Conservation (phyloP, 805 yeast species). For the Candida boleticola region DNA sequence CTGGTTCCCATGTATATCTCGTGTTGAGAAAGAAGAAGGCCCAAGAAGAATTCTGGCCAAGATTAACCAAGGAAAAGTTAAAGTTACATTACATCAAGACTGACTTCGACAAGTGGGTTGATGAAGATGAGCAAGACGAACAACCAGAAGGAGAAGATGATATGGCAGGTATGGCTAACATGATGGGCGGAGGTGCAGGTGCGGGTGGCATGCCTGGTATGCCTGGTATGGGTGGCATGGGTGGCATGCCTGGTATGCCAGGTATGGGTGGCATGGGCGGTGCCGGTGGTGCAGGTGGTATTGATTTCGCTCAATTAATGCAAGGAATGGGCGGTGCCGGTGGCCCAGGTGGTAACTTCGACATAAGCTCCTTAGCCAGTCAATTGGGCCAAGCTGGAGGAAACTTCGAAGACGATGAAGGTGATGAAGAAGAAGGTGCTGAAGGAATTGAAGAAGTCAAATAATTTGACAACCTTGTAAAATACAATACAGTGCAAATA, state of each 20-base stretch:
- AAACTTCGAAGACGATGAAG: conserved; percentile 19
- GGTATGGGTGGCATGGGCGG: conserved; percentile 36
- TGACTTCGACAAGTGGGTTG: conserved; percentile 97
- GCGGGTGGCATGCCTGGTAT: conserved; percentile 27
- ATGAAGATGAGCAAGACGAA: conserved; percentile 95
- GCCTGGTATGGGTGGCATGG: conserved; percentile 30
- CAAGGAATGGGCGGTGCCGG: conserved; percentile 26
- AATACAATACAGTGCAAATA: background rate
- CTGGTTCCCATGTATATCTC: conserved; percentile 62
- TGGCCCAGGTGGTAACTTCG: conserved; percentile 39
- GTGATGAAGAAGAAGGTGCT: conserved; percentile 18
- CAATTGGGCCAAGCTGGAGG: conserved; percentile 42
- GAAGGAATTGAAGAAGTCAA: conserved; percentile 14
- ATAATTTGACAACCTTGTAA: background rate
- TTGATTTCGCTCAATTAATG: conserved; percentile 27
- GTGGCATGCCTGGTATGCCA: conserved; percentile 33
- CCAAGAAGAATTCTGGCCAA: conserved; percentile 88
- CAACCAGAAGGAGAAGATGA: conserved; percentile 46
- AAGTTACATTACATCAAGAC: conserved; percentile 82
- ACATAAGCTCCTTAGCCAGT: conserved; percentile 38
- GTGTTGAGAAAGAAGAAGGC: conserved; percentile 67
- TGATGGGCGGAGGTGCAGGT: conserved; percentile 18
- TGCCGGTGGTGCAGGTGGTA: conserved; percentile 25
- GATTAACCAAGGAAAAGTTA: conserved; percentile 83
- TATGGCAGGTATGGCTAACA: conserved; percentile 31